Base-by-base conservation (phyloP, 2,329 filamentous ascomycete genomes). In the Sordariomycetes sp. region DNA sequence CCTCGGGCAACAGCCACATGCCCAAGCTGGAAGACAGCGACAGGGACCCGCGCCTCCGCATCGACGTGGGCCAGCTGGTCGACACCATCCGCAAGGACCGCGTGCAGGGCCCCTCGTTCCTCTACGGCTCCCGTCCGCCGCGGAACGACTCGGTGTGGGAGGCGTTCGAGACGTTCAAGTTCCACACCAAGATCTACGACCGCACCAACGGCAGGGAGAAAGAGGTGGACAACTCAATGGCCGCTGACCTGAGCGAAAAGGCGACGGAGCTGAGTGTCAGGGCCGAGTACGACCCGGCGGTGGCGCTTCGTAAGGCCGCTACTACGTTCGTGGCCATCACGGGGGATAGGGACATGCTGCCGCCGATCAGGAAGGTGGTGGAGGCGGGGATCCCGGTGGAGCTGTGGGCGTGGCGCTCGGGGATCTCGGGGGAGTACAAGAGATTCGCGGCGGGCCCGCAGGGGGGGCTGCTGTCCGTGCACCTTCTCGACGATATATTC, bases 161-260 rank as follows among this genome's bases (percentile, higher is more conserved):
- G 0, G 56, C 60, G 28, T 62, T 58, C 25, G n/a, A 62, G 50
- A 60, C 53, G 55, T 54, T 56, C 54, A 43, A 55, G 12, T 65
- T 65, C 53, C 12, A 61, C 46, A 50, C 59, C 54, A 61, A 64
- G 50, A 63, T 65, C 54, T 63, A 60, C 55, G 58, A 64, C 32
- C 63, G 62, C 34, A 54, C 53, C 56, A 14, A 58, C 25, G 58
- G 59, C 43, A 65, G 64, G 35, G 65, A 68, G 54, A 68, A 68
- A 55, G 59, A 67, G 53, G 65, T 68, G 10, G 65, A 68, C 50
- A 66, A 54, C 40, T 61, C 62, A 52, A 65, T 67, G 65, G 60
- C 59, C 10, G 53, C 60, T 1, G 64, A 65, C 37, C 53, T 67
- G 24, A 56, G 48, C 48, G 16, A 6, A 3, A 3, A 60, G 3